Conservation (phyloP, 495 filamentous ascomycete genomes). For the Bathelium albidoporum region DNA sequence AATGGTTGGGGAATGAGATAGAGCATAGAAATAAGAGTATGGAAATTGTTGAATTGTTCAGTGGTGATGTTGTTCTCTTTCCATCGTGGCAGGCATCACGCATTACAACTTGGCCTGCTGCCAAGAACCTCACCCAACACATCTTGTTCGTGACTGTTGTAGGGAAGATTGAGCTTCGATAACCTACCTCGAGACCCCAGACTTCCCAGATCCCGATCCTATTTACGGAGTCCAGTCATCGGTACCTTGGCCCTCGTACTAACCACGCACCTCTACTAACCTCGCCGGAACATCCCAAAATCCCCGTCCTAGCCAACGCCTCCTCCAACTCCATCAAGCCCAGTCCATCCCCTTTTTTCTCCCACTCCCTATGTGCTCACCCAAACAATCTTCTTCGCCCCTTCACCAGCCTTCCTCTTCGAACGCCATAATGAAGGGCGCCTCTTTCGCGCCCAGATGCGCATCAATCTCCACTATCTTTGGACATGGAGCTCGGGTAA, state of each 20-base stretch:
- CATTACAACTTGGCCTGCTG: neutral
- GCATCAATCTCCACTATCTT: no score
- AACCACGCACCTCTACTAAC: no score
- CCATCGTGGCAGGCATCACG: neutral
- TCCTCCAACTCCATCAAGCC: constrained; percentile 16
- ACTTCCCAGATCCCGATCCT: constrained; percentile 9
- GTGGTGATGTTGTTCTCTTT: neutral
- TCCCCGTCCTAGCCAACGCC: no score
- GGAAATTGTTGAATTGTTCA: neutral
- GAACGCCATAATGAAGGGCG: constrained; percentile 59
- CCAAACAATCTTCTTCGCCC: constrained; percentile 50
- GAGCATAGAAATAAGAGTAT: neutral
- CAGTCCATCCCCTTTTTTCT: constrained; percentile 14
- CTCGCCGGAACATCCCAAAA: no score
- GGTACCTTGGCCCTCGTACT: no score
- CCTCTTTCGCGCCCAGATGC: constrained; percentile 55
- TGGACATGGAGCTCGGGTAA: no score
- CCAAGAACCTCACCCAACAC: neutral
- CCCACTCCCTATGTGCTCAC: constrained; percentile 64
- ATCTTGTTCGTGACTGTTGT: neutral
- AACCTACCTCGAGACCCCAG: neutral
- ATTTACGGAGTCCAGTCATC: constrained; percentile 14
- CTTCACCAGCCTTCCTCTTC: constrained; percentile 41
- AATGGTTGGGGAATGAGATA: neutral
- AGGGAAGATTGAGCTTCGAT: neutral